phyloP scores from a whole-genome alignment of 768 basidiomycete species.

The Lactarius tabidus region DNA sequence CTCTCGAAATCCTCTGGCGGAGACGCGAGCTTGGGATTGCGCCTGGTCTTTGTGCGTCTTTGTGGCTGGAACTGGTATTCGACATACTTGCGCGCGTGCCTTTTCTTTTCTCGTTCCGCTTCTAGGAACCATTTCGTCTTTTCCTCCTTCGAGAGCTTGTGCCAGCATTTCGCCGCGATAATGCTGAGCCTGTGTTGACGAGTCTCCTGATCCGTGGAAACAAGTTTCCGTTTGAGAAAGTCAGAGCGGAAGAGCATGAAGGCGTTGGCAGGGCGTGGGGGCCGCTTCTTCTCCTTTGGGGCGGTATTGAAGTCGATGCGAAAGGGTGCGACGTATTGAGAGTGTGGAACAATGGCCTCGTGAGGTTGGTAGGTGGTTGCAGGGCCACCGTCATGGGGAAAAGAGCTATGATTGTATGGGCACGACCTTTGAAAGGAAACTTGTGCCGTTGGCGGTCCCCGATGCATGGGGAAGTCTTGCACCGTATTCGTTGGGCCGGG shows the following conservation, averaged over 20 bases:
- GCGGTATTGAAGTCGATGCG: not conserved
- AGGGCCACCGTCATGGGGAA: not conserved
- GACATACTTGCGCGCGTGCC: conserved; percentile 33
- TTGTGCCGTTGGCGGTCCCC: not conserved
- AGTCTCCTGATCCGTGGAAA: conserved; percentile 43
- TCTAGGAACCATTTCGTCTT: conserved; percentile 36
- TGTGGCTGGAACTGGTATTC: conserved; percentile 32
- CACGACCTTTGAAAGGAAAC: not conserved
- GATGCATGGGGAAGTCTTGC: not conserved
- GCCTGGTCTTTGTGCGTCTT: conserved; percentile 26
- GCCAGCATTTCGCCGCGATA: conserved; percentile 53
- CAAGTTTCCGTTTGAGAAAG: conserved; percentile 41
- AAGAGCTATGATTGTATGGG: not conserved
- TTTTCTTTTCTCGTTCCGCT: conserved; percentile 30
- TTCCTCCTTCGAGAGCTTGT: conserved; percentile 36
- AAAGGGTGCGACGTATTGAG: not conserved
- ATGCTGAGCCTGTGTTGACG: conserved; percentile 54
- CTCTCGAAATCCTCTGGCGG: conserved; percentile 27
- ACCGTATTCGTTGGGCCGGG: not conserved
- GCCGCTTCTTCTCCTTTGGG: conserved; percentile 31
- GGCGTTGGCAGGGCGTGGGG: conserved; percentile 51
- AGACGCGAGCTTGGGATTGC: conserved; percentile 23
- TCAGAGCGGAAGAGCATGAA: conserved; percentile 57
- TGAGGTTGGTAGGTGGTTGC: not conserved
- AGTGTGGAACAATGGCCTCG: not conserved